These are phyloP conservation scores for Crithidia expoeki DNA, from an alignment of 208 protist genomes.

Conservation along the genomic window DNA sequence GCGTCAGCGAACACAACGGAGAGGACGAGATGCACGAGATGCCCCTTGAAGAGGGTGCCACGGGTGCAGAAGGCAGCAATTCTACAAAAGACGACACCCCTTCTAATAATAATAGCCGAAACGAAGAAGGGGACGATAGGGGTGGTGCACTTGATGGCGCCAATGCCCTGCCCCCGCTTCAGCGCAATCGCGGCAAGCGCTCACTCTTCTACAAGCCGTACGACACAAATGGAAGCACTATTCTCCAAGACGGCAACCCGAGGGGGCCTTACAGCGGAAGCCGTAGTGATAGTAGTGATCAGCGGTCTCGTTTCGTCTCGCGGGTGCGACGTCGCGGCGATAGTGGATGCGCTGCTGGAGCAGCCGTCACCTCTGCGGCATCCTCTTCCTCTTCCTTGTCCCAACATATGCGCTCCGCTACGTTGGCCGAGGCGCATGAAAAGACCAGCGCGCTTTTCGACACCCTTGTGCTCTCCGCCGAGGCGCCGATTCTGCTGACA, in stretches of 20 bases:
- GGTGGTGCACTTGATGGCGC: not conserved
- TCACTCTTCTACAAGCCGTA: constrained; percentile 46
- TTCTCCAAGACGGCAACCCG: constrained; percentile 1
- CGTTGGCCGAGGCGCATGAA: not conserved
- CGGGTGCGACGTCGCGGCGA: not conserved
- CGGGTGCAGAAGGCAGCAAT: not conserved
- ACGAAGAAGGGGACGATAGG: not conserved
- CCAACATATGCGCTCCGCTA: constrained; percentile 6
- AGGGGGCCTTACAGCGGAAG: not conserved
- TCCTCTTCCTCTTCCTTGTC: not conserved
- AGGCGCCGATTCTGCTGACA: constrained; percentile 24
- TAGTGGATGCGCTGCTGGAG: not conserved
- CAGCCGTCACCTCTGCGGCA: not conserved
- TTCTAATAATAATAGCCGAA: not conserved
- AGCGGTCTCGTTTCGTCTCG: constrained; percentile 21
- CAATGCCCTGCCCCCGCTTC: constrained; percentile 14
- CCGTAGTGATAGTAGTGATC: not conserved
- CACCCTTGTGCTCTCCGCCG: constrained; percentile 31
- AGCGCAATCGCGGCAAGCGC: constrained; percentile 43
- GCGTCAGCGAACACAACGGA: too few relatives aligned
- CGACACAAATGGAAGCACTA: constrained; percentile 5
- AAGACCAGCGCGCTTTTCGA: constrained; percentile 40
- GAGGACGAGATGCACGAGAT: too few relatives aligned
- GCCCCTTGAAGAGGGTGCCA: not conserved
- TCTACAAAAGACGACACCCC: too few relatives aligned